phyloP scores from a whole-genome alignment of 768 basidiomycete genomes.

The Mycena olivaceomarginata region DNA sequence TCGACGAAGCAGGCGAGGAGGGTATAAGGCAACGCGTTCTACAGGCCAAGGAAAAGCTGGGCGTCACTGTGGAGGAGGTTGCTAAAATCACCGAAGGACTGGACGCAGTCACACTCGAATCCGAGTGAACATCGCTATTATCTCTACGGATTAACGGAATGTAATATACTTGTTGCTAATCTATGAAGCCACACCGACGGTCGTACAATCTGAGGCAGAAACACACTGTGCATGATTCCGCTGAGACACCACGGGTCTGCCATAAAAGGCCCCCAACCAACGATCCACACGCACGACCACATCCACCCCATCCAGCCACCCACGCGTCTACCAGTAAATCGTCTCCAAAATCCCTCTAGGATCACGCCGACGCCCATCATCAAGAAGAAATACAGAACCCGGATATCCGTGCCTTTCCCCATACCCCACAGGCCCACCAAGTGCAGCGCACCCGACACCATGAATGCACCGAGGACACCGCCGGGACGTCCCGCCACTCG shows the following conservation, averaged over 20 bases:
- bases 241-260: slow-evolving; percentile 70
- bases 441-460: slow-evolving; percentile 77
- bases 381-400: slow-evolving; percentile 72
- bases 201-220: slow-evolving; percentile 58
- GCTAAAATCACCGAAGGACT: slow-evolving; percentile 1
- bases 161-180: slow-evolving; percentile 10
- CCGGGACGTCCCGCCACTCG: slow-evolving; percentile 68
- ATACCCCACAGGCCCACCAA: slow-evolving; percentile 75
- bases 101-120: slow-evolving; percentile 3
- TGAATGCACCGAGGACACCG: slow-evolving; percentile 74
- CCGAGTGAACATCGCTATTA: not conserved
- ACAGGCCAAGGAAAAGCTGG: slow-evolving; percentile 57
- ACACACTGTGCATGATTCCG: slow-evolving; percentile 63
- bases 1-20: slow-evolving; percentile 63
- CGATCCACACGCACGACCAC: slow-evolving; percentile 71
- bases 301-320: slow-evolving; percentile 68
- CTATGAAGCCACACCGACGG: slow-evolving; percentile 52
- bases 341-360: slow-evolving; percentile 69
- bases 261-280: slow-evolving; percentile 67
- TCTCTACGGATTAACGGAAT: not conserved
- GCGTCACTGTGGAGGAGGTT: slow-evolving; percentile 31
- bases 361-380: slow-evolving; percentile 72
- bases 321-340: slow-evolving; percentile 65
- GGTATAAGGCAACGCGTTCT: slow-evolving; percentile 60
- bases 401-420: slow-evolving; percentile 70